phyloP scores from a whole-genome alignment of 2,329 filamentous ascomycete species.

The Elsinoe ampelina region DNA sequence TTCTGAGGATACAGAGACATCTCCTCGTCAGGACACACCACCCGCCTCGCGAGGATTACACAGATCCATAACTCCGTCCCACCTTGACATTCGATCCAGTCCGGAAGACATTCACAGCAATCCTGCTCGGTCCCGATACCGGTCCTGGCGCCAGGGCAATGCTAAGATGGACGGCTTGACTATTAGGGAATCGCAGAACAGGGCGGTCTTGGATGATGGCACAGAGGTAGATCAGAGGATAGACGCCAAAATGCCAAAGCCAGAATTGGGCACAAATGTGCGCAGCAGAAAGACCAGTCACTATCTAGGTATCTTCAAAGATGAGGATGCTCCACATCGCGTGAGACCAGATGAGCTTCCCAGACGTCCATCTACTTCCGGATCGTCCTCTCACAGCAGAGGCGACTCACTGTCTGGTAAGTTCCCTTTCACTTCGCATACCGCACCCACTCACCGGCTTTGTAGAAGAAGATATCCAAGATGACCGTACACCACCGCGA shows the following conservation, averaged over 20 bases:
- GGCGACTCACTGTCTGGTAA: constrained; percentile 6
- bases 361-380: neutral
- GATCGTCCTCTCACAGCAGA: neutral
- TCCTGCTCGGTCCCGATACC: constrained; percentile 38
- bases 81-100: constrained; percentile 9
- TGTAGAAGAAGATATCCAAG: neutral
- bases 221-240: constrained; percentile 52
- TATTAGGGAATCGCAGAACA: constrained; percentile 29
- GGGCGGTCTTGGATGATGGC: constrained; percentile 31
- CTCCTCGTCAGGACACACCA: neutral
- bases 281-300: constrained; percentile 58
- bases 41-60: neutral
- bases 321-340: constrained; percentile 48
- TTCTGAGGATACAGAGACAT: neutral
- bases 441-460: neutral
- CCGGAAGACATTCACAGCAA: constrained; percentile 21
- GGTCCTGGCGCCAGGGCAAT: constrained; percentile 42
- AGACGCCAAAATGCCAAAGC: constrained; percentile 52
- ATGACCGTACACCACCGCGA: neutral
- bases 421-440: neutral
- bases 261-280: constrained; percentile 44
- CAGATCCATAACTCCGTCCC: neutral
- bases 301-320: constrained; percentile 56
- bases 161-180: constrained; percentile 32
- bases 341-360: constrained; percentile 34